phyloP scores from a whole-genome alignment of 2,329 filamentous ascomycete species.

The Aspergillus latus region DNA sequence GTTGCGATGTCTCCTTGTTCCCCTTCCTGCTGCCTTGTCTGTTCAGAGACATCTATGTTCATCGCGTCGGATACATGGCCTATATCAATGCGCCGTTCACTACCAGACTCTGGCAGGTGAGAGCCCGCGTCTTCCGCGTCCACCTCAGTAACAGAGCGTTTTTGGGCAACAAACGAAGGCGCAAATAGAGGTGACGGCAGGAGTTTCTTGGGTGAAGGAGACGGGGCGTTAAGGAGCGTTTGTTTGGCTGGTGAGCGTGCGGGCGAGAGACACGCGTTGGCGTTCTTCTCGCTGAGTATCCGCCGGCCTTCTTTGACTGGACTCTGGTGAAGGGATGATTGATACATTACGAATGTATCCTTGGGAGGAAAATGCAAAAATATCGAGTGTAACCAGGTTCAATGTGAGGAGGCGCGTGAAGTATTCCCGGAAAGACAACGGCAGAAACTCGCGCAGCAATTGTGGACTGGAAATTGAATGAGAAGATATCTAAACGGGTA shows the following conservation, averaged over 20 bases:
- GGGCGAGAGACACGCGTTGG: conserved; percentile 43
- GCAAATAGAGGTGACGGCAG: conserved; percentile 36
- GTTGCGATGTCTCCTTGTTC: neutral
- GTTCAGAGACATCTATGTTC: conserved; percentile 16
- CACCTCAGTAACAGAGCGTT: conserved; percentile 42
- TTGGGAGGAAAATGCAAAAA: neutral
- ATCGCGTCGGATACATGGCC: conserved; percentile 17
- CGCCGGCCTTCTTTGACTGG: conserved; percentile 40
- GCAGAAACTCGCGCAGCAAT: neutral
- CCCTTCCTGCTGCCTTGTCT: conserved; percentile 8
- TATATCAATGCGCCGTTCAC: conserved; percentile 1
- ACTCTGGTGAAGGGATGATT: conserved; percentile 29
- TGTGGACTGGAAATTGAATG: neutral
- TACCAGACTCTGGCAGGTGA: neutral
- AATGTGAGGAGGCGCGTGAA: neutral
- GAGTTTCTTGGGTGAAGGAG: conserved; percentile 32
- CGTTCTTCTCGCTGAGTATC: conserved; percentile 43
- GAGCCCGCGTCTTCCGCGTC: conserved; percentile 27
- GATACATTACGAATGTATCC: conserved; percentile 1
- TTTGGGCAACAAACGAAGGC: conserved; percentile 40
- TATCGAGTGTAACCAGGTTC: neutral
- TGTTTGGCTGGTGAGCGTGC: conserved; percentile 33
- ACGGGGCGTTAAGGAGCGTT: conserved; percentile 24
- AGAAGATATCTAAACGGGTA: neutral
- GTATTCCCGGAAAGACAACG: neutral